Conservation (phyloP, 345 rosid genomes). For the Citrus maxima region DNA sequence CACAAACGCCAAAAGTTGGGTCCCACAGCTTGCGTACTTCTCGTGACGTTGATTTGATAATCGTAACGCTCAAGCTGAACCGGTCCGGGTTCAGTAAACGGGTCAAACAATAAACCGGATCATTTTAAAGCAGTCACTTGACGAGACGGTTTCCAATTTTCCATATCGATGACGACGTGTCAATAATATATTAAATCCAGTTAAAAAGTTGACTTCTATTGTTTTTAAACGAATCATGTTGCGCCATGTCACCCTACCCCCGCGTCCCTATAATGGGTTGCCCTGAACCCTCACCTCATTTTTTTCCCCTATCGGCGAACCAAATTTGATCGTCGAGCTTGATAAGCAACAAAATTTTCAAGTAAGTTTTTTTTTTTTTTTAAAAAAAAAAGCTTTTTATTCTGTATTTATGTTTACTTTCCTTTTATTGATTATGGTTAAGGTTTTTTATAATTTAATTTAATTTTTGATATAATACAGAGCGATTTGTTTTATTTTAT, state of each 20-base stretch:
- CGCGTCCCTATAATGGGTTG: slow-evolving; percentile 29
- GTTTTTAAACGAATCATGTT: neutral
- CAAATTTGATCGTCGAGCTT: slow-evolving; percentile 21
- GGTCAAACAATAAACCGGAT: neutral
- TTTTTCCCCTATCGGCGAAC: neutral
- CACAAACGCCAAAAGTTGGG: neutral
- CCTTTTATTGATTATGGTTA: neutral
- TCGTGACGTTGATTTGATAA: neutral
- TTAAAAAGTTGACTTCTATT: slow-evolving; percentile 23
- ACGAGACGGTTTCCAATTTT: neutral
- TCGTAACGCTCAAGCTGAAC: neutral
- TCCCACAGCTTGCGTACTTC: neutral
- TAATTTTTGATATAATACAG: neutral
- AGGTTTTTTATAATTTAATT: neutral
- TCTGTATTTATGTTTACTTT: neutral
- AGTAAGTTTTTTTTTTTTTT: slow-evolving; percentile 19
- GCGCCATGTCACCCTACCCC: slow-evolving; percentile 17
- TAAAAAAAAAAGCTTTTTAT: neutral
- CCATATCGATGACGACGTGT: slow-evolving; percentile 15
- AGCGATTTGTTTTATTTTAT: neutral
- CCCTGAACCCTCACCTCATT: slow-evolving; percentile 30
- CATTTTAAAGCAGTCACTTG: neutral
- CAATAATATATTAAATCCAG: neutral
- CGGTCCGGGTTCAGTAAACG: neutral
- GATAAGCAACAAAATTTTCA: neutral